Evolutionary conservation across 2,329 filamentous ascomycete genomes (phyloP).

Genomic region (Pestalotiopsis sp.): DNA sequence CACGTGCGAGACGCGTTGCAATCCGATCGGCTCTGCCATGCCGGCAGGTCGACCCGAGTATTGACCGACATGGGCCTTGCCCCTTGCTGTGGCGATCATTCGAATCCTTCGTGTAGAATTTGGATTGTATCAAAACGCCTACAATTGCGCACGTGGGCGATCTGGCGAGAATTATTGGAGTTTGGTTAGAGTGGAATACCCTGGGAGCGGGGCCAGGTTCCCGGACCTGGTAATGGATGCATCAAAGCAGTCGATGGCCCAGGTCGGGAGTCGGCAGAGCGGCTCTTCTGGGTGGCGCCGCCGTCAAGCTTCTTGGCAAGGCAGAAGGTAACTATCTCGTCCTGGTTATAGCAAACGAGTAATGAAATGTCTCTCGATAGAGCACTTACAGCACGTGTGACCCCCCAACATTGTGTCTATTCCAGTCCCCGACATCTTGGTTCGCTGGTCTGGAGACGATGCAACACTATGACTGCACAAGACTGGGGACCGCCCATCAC

Average conservation of each 20-base stretch:
- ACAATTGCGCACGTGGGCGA: background rate
- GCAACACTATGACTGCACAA: no score
- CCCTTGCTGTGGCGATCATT: no score
- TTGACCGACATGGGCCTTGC: background rate
- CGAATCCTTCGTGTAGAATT: background rate
- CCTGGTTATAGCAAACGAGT: no score
- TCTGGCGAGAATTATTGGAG: slow-evolving; percentile 1
- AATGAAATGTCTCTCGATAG: no score
- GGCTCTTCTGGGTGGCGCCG: background rate
- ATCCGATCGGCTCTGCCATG: background rate
- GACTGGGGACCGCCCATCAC: no score
- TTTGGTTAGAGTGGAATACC: background rate
- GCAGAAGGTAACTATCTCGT: background rate
- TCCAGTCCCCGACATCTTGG: no score
- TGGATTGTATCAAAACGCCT: background rate
- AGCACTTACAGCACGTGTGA: no score
- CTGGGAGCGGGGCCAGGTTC: background rate
- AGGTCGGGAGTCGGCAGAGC: background rate
- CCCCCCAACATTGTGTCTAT: no score
- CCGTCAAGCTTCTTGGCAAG: background rate
- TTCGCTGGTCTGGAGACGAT: no score
- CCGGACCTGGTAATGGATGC: background rate
- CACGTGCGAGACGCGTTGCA: background rate
- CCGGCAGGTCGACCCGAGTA: background rate
- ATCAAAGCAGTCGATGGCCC: background rate